Evolutionary conservation across 257 asterid genomes (phyloP).

Genomic region (Solanum ossicruentum): DNA sequence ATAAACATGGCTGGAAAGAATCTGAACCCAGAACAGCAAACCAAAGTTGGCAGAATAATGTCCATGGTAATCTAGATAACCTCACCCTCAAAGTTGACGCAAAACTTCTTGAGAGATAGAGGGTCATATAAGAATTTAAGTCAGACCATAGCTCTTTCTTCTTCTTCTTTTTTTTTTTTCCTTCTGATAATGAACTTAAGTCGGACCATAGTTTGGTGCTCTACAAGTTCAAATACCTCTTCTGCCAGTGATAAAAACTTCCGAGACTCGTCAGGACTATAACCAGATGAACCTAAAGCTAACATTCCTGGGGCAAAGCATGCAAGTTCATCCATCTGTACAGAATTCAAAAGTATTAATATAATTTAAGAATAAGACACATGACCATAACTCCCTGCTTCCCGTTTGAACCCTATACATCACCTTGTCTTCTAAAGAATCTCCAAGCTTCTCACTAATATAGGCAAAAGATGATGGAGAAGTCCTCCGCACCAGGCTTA

Average conservation of each 20-base stretch:
- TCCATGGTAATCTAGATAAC: neutral
- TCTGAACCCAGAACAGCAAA: neutral
- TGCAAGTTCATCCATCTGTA: conserved; percentile 98
- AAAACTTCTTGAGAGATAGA: neutral
- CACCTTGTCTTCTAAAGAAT: conserved; percentile 75
- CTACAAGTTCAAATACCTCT: conserved; percentile 42
- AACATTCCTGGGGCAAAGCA: conserved; percentile 99
- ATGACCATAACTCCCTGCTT: neutral
- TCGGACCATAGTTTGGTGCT: neutral
- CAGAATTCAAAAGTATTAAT: conserved; percentile 8
- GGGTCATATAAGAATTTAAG: neutral
- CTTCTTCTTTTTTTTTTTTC: neutral
- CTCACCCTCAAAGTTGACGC: neutral
- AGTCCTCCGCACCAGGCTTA: conserved; percentile 85
- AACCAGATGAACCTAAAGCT: conserved; percentile 86
- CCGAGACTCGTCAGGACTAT: conserved; percentile 70
- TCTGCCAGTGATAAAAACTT: conserved; percentile 71
- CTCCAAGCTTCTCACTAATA: conserved; percentile 78
- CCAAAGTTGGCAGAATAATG: neutral
- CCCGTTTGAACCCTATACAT: neutral
- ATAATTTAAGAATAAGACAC: neutral
- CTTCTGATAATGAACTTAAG: neutral
- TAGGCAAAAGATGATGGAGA: conserved; percentile 80
- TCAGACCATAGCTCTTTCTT: neutral
- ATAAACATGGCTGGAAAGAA: neutral